phyloP scores from a whole-genome alignment of 2,329 filamentous ascomycete species.

The Fusarium sp. region DNA sequence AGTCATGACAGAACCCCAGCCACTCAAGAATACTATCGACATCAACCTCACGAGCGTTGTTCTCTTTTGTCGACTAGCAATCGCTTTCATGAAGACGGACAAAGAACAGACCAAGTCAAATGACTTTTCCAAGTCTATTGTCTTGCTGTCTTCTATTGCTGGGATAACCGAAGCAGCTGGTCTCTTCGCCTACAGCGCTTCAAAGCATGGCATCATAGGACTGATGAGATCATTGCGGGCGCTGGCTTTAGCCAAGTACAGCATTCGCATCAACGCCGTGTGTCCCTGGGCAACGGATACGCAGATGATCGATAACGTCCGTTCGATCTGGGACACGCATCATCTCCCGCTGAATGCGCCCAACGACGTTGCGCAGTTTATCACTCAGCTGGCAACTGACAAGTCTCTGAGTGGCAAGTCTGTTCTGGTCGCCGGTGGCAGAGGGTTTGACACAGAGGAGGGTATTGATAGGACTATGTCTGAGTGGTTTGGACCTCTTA shows the following conservation, averaged over 20 bases:
- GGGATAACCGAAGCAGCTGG: not conserved
- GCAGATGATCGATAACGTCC: not conserved
- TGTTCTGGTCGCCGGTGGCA: not conserved
- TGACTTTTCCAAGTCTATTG: not conserved
- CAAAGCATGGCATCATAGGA: not conserved
- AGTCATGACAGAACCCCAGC: not conserved
- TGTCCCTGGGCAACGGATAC: constrained; percentile 3
- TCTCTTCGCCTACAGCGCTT: not conserved
- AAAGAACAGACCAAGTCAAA: accelerated
- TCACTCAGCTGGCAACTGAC: not conserved
- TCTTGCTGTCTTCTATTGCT: not conserved
- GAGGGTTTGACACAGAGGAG: not conserved
- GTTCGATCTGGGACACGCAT: not conserved
- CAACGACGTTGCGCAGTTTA: not conserved
- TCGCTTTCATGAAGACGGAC: not conserved
- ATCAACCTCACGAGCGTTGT: not conserved
- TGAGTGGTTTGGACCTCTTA: not conserved
- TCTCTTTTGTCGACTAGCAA: not conserved
- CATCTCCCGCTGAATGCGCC: not conserved
- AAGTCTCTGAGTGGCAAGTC: not conserved
- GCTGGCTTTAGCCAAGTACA: accelerated
- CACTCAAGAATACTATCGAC: not conserved
- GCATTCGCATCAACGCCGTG: not conserved
- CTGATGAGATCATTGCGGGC: not conserved
- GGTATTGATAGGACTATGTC: not conserved